A percentile compares a stretch with the other conserved stretches of the same genome.
Conservation (phyloP, 2,329 filamentous ascomycete genomes). For the Hymenoscyphus fructigenus region DNA sequence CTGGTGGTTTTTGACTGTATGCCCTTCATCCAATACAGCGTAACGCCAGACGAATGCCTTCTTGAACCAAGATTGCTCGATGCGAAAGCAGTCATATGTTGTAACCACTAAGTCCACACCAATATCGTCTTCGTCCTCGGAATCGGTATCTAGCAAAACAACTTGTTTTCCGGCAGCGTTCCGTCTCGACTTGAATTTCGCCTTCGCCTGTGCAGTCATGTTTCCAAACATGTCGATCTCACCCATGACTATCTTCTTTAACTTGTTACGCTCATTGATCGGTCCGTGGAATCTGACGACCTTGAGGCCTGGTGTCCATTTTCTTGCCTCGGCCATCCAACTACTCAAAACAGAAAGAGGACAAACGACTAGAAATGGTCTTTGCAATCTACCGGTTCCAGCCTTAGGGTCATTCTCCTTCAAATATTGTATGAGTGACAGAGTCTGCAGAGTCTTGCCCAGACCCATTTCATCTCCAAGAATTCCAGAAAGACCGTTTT, state of each 20-base stretch:
- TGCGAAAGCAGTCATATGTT: conserved; percentile 48
- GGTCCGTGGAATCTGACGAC: conserved; percentile 49
- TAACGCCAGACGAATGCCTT: conserved; percentile 51
- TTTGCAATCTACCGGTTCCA: conserved; percentile 38
- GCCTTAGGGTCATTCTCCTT: conserved; percentile 40
- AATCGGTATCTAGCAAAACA: conserved; percentile 30
- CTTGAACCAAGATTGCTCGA: conserved; percentile 49
- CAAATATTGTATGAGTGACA: conserved; percentile 49
- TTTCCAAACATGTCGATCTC: conserved; percentile 47
- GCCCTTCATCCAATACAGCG: conserved; percentile 53
- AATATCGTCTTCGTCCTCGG: conserved; percentile 32
- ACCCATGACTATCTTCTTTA: conserved; percentile 49
- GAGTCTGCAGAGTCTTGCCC: conserved; percentile 50
- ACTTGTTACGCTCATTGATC: conserved; percentile 40
- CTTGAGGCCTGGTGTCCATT: conserved; percentile 49
- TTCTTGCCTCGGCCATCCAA: conserved; percentile 48
- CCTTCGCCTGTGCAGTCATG: conserved; percentile 30
- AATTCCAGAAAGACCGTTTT: conserved; percentile 46
- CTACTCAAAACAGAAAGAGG: conserved; percentile 50
- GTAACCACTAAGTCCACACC: conserved; percentile 47
- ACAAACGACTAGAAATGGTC: conserved; percentile 49
- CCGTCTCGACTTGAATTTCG: conserved; percentile 27
- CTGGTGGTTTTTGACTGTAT: conserved; percentile 48
- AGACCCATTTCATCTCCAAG: conserved; percentile 52
- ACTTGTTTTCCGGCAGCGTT: conserved; percentile 24